Conservation (phyloP, 2,329 filamentous ascomycete genomes). For the Keithomyces neogunnii region DNA sequence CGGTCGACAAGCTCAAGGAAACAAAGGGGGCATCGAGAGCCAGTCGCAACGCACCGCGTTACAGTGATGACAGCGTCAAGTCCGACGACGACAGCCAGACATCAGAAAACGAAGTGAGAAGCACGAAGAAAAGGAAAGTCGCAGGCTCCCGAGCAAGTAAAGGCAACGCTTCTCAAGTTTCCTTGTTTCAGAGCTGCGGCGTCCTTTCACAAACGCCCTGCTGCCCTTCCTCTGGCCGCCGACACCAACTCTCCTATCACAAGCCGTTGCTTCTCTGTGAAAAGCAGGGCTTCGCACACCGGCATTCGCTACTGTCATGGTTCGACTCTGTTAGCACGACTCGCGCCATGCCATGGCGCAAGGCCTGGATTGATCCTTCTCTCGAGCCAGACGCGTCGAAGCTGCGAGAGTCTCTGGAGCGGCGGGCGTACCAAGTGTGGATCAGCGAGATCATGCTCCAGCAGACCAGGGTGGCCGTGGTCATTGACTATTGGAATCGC, state of each 20-base stretch:
- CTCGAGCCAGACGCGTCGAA: slow-evolving; percentile 17
- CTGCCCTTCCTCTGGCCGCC: slow-evolving; percentile 8
- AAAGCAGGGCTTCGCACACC: slow-evolving; percentile 20
- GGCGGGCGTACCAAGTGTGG: slow-evolving; percentile 57
- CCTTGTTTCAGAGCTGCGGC: slow-evolving; percentile 7
- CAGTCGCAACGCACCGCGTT: not conserved
- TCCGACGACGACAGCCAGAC: not conserved
- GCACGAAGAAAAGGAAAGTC: slow-evolving; percentile 8
- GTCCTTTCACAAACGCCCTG: slow-evolving; percentile 8
- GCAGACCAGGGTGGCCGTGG: slow-evolving; percentile 54
- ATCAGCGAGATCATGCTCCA: slow-evolving; percentile 61
- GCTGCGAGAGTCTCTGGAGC: slow-evolving; percentile 36
- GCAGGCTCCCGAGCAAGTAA: not conserved
- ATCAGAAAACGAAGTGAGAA: not conserved
- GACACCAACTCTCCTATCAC: slow-evolving; percentile 32
- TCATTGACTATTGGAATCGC: slow-evolving; percentile 54
- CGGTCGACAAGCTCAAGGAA: not conserved
- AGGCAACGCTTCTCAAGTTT: not conserved
- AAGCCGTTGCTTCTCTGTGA: slow-evolving; percentile 38
- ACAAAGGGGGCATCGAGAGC: not conserved
- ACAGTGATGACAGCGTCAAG: not conserved
- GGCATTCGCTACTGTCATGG: slow-evolving; percentile 38
- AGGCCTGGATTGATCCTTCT: slow-evolving; percentile 42
- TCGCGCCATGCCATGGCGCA: slow-evolving; percentile 52
- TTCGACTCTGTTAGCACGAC: slow-evolving; percentile 37